phyloP scores from a whole-genome alignment of 164 flowering plant species.

The Liquidambar formosana region DNA sequence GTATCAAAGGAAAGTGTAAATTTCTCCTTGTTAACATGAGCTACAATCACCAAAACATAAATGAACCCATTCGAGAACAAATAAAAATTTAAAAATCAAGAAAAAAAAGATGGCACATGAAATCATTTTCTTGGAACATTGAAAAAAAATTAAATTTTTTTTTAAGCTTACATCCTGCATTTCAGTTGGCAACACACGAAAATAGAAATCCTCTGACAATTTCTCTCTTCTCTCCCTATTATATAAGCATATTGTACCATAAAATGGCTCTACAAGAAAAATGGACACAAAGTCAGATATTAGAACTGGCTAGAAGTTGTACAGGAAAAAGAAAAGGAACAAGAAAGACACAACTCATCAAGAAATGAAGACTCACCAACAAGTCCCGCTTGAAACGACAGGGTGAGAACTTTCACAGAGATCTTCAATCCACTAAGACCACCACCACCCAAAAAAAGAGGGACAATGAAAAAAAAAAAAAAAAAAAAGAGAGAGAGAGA shows the following conservation, averaged over 20 bases:
- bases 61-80: background rate
- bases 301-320: conserved; percentile 3
- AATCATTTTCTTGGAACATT: background rate
- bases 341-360: background rate
- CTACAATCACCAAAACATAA: background rate
- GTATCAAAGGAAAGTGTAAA: conserved; percentile 5
- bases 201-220: conserved; percentile 90
- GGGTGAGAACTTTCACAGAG: conserved; percentile 82
- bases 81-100: background rate
- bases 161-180: conserved; percentile 69
- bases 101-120: no score
- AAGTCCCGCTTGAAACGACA: conserved; percentile 87
- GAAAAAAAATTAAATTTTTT: conserved; percentile 1
- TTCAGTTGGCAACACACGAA: conserved; percentile 66
- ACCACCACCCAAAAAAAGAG: conserved; percentile 3
- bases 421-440: conserved; percentile 80
- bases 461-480: background rate
- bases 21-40: background rate
- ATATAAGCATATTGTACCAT: conserved; percentile 91
- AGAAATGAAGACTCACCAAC: conserved; percentile 62
- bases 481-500: background rate
- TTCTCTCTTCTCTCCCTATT: conserved; percentile 94
- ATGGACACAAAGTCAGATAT: conserved; percentile 8
- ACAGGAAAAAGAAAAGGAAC: background rate
- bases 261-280: conserved; percentile 80